Conservation (phyloP, 257 asterid species). For the Fraxinus pennsylvanica region DNA sequence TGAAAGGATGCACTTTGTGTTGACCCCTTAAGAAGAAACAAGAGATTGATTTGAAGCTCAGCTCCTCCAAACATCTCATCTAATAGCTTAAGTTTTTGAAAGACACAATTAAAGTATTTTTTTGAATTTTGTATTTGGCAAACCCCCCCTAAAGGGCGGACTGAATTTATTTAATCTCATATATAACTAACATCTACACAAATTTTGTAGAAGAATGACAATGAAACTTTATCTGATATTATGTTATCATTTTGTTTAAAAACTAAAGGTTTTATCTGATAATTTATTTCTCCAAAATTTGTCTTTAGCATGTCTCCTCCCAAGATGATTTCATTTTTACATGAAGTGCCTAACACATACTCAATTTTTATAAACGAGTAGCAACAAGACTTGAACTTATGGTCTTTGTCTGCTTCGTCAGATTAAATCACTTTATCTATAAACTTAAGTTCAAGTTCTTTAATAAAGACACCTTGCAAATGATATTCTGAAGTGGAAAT, state of each 20-base stretch:
- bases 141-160: background rate
- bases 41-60: slow-evolving; percentile 10
- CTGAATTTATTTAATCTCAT: background rate
- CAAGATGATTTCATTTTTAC: background rate
- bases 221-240: background rate
- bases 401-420: background rate
- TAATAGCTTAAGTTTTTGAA: too few relatives aligned
- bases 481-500: slow-evolving; percentile 23
- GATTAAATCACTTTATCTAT: background rate
- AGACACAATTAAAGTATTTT: too few relatives aligned
- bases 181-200: background rate
- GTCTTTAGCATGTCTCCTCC: background rate
- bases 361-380: background rate
- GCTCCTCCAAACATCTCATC: background rate
- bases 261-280: background rate
- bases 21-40: slow-evolving; percentile 6
- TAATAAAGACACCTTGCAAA: background rate
- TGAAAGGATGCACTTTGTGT: slow-evolving; percentile 3
- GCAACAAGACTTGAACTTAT: background rate
- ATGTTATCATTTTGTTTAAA: background rate
- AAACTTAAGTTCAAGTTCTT: background rate
- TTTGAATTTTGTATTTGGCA: too few relatives aligned
- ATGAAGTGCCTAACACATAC: background rate
- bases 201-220: background rate
- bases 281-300: background rate